These are phyloP conservation scores for Phialocephala sp. DNA, from an alignment of 2,329 filamentous ascomycete species.

Conservation along the genomic window DNA sequence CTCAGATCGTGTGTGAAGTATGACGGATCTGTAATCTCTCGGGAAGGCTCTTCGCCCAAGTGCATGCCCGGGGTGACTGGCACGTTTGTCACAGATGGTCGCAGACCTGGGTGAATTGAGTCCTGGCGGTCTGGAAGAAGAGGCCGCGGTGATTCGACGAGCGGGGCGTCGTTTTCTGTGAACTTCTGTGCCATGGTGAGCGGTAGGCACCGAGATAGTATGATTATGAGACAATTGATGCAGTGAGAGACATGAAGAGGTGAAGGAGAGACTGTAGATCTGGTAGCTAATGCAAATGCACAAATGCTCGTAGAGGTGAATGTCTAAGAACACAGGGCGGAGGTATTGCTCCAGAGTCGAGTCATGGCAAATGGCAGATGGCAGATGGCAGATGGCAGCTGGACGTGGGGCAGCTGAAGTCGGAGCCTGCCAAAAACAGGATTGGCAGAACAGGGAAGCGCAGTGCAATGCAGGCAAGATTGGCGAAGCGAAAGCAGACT, in stretches of 20 bases:
- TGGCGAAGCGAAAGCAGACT: conserved; percentile 1
- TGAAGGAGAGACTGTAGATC: conserved; percentile 1
- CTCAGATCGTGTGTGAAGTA: conserved; percentile 37
- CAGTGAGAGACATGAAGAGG: neutral
- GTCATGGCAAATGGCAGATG: neutral
- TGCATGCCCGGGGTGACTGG: conserved; percentile 42
- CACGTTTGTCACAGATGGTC: conserved; percentile 36
- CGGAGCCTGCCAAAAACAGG: conserved; percentile 1
- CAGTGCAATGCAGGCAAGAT: neutral
- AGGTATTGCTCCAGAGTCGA: conserved; percentile 8
- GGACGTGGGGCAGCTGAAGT: conserved; percentile 5
- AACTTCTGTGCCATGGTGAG: conserved; percentile 31
- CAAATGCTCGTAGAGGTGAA: neutral
- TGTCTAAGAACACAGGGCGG: neutral
- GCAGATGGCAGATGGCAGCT: neutral
- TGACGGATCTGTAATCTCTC: conserved; percentile 26
- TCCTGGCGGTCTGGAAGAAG: conserved; percentile 27
- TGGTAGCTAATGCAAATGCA: neutral
- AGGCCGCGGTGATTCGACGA: conserved; percentile 34
- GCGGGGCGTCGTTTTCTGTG: conserved; percentile 18
- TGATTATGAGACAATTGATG: conserved; percentile 1
- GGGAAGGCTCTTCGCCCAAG: conserved; percentile 31
- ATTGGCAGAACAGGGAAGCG: conserved; percentile 9
- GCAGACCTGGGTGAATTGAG: conserved; percentile 39
- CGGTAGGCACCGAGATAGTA: conserved; percentile 9